Percentiles rank a stretch among this genome's conserved stretches.
These are phyloP conservation scores for Candida hungchunana DNA, from an alignment of 805 yeast genomes.

Conservation along the genomic window DNA sequence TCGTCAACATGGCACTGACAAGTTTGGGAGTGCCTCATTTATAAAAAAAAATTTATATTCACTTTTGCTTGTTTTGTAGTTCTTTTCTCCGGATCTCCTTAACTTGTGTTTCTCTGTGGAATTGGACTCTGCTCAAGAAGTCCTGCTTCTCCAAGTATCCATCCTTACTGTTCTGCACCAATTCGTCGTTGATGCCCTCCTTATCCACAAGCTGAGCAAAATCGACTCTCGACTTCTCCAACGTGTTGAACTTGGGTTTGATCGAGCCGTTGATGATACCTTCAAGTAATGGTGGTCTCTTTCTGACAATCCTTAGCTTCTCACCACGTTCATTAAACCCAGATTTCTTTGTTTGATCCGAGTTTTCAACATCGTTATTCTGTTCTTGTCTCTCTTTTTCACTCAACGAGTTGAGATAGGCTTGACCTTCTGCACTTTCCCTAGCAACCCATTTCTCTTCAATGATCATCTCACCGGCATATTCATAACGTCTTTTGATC, in stretches of 20 bases:
- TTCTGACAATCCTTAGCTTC: conserved; percentile 52
- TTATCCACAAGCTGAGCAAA: conserved; percentile 94
- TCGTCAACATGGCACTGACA: conserved; percentile 73
- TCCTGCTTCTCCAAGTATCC: conserved; percentile 92
- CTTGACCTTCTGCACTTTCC: conserved; percentile 83
- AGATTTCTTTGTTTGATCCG: conserved; percentile 9
- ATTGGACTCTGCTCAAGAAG: conserved; percentile 72
- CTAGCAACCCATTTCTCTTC: conserved; percentile 77
- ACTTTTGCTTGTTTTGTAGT: conserved; percentile 24
- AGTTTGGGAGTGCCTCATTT: conserved; percentile 61
- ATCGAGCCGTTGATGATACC: conserved; percentile 67
- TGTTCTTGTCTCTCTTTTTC: conserved; percentile 30
- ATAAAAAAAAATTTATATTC: not conserved
- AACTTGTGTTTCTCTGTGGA: conserved; percentile 33
- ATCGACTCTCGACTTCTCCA: conserved; percentile 89
- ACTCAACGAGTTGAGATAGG: conserved; percentile 58
- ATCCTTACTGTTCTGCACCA: conserved; percentile 74
- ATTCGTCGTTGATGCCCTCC: conserved; percentile 78
- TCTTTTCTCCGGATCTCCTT: conserved; percentile 36
- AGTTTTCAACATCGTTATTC: too few relatives aligned
- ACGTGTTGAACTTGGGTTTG: conserved; percentile 78
- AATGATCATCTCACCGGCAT: conserved; percentile 80
- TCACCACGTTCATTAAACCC: conserved; percentile 25
- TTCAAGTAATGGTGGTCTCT: conserved; percentile 72
- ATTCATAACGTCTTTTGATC: conserved; percentile 74